Evolutionary conservation across 2,329 filamentous ascomycete genomes (phyloP).

Genomic region (Trichocomaceae sp.): DNA sequence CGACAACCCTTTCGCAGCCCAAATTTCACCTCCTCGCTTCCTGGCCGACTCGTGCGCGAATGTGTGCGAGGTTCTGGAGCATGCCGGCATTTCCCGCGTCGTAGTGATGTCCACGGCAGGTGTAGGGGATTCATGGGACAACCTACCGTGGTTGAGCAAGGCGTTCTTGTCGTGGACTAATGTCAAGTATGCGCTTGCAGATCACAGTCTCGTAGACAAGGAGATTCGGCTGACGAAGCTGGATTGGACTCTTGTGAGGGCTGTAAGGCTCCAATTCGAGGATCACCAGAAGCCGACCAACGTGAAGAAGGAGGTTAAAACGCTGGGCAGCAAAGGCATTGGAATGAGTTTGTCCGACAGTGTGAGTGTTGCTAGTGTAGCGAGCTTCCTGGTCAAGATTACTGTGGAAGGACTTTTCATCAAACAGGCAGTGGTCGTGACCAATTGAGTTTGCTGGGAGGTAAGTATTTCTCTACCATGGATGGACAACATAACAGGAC

Average conservation of each 20-base stretch:
- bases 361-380: constrained; percentile 2
- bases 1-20: constrained; percentile 37
- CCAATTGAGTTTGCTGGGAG: no score
- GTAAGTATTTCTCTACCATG: no score
- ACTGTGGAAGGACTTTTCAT: background rate
- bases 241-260: constrained; percentile 8
- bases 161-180: constrained; percentile 37
- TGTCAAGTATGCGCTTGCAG: constrained; percentile 35
- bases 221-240: constrained; percentile 23
- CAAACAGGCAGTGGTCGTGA: background rate
- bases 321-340: constrained; percentile 3
- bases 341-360: constrained; percentile 5
- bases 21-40: constrained; percentile 30
- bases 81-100: constrained; percentile 28
- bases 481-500: no score
- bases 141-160: constrained; percentile 30
- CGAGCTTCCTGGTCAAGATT: constrained; percentile 3
- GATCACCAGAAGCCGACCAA: background rate
- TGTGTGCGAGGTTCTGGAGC: constrained; percentile 26
- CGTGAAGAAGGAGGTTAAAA: background rate
- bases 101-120: constrained; percentile 38
- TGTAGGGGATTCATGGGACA: constrained; percentile 34
- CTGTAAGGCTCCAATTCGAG: constrained; percentile 5
- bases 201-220: constrained; percentile 33
- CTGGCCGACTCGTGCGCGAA: constrained; percentile 31